Base-by-base conservation (phyloP, 352 stramenopile species). In the Pythium biforme region DNA sequence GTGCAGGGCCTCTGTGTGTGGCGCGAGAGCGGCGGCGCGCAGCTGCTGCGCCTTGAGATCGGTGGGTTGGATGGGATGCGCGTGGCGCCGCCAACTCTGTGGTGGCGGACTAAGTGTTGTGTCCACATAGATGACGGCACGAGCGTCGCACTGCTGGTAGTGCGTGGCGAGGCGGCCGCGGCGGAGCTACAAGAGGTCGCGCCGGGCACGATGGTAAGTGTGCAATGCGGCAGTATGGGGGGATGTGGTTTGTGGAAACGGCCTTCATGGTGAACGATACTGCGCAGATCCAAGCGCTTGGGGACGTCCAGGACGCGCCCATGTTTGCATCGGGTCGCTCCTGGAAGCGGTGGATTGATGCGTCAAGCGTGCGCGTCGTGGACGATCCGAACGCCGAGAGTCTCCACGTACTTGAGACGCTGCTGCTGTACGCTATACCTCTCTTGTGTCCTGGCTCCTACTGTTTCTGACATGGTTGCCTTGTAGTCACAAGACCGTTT, bases 381-480 rank as follows among this genome's bases (percentile, higher is more conserved):
- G 68, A 77, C 4, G 77, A 90, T 60, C 70, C 55, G 50, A 90
- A 90, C 43, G 62, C 73, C 14, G 81, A 90, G 70, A 83, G 69
- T 17, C 69, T 90, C 23, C 74, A 72, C 17, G 77, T 88, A 66
- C 74, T 90, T 34, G 75, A 90, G 48, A 75, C 76, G 40, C 62
- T 90, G 34, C 64, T 79, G 17, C 41, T 88, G 81, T 90, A 75
- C 12, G 59, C 50, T 4, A 10, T 33, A 9, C 4, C 29, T 33
- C 29, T 4, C 29, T 20, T n/a, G 17, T 11, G 14, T 43, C 11
- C 17, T 4, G 17, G 37, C 11, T n/a, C 7, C 17, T n/a, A 19
- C 37, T n/a, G 6, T 43, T n/a, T 20, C 37, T 43, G 4, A 51
- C 20, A 19, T 34, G 9, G 37, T 29, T 20, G n/a, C 19, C n/a